Evolutionary conservation across 495 filamentous ascomycete genomes (phyloP).

Genomic region (Aspergillus biplanus): DNA sequence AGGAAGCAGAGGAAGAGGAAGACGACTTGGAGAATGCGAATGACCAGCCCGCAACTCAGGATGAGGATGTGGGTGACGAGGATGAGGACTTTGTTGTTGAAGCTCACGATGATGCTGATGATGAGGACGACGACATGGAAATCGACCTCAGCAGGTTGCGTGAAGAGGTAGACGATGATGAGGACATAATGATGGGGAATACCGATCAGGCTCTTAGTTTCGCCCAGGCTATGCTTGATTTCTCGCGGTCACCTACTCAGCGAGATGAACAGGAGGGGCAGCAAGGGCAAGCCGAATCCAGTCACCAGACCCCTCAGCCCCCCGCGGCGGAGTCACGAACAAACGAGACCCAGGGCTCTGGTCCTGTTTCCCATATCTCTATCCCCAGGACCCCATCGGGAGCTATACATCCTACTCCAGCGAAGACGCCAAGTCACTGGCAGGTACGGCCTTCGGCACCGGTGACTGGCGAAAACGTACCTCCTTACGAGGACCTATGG

Average conservation of each 20-base stretch:
- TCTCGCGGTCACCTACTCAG: slow-evolving; percentile 13
- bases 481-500: slow-evolving; percentile 80
- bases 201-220: slow-evolving; percentile 66
- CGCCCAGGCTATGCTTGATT: slow-evolving; percentile 67
- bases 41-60: slow-evolving; percentile 45
- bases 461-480: slow-evolving; percentile 55
- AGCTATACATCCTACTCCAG: slow-evolving; percentile 38
- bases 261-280: slow-evolving; percentile 11
- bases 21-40: slow-evolving; percentile 53
- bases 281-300: slow-evolving; percentile 63
- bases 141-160: slow-evolving; percentile 35
- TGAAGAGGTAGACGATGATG: slow-evolving; percentile 40
- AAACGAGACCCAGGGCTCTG: slow-evolving; percentile 38
- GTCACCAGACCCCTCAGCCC: slow-evolving; percentile 54
- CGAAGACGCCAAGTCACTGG: slow-evolving; percentile 76
- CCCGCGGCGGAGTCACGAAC: slow-evolving; percentile 64
- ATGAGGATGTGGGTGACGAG: slow-evolving; percentile 40
- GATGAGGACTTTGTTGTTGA: slow-evolving; percentile 54
- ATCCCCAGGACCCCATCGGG: slow-evolving; percentile 46
- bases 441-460: slow-evolving; percentile 74
- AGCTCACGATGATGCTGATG: slow-evolving; percentile 41
- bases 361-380: slow-evolving; percentile 30
- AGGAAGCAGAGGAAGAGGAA: slow-evolving; percentile 52
- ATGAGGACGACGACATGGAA: slow-evolving; percentile 36
- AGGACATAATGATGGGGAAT: slow-evolving; percentile 58